A percentile compares a stretch with the other conserved stretches of the same genome.
Evolutionary conservation across 352 stramenopile species (phyloP).

Genomic region (Pythium monospermum): DNA sequence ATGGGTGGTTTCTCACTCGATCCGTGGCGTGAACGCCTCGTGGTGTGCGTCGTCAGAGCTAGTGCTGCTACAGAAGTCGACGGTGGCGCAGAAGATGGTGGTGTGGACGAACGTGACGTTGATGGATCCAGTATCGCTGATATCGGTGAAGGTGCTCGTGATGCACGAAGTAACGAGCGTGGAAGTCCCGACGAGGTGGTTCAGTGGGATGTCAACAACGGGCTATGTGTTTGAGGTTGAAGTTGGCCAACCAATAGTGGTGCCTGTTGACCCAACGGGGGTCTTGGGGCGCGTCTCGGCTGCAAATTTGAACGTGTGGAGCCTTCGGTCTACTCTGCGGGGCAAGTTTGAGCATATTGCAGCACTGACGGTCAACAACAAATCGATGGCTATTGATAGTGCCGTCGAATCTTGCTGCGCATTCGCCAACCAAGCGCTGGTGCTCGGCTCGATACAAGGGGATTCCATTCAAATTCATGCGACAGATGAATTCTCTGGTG

Average conservation of each 20-base stretch:
- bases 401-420: neutral
- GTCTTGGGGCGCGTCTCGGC: neutral
- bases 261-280: neutral
- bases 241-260: too few species aligned
- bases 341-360: too few species aligned
- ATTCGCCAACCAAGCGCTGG: neutral
- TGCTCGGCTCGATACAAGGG: neutral
- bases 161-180: constrained; percentile 22
- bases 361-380: too few species aligned
- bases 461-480: neutral
- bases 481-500: constrained; percentile 5
- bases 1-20: constrained; percentile 5
- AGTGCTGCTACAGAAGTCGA: constrained; percentile 23
- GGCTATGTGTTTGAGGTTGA: neutral
- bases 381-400: too few species aligned
- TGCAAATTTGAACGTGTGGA: too few species aligned
- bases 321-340: too few species aligned
- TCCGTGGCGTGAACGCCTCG: constrained; percentile 14
- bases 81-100: constrained; percentile 23
- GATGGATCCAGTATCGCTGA: constrained; percentile 24
- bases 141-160: constrained; percentile 24
- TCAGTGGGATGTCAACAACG: neutral
- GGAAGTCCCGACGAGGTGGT: neutral
- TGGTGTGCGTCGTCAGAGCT: constrained; percentile 23
- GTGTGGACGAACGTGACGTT: constrained; percentile 31